Conservation (phyloP, 139 green algal species). For the Haematococcus lacustris region DNA sequence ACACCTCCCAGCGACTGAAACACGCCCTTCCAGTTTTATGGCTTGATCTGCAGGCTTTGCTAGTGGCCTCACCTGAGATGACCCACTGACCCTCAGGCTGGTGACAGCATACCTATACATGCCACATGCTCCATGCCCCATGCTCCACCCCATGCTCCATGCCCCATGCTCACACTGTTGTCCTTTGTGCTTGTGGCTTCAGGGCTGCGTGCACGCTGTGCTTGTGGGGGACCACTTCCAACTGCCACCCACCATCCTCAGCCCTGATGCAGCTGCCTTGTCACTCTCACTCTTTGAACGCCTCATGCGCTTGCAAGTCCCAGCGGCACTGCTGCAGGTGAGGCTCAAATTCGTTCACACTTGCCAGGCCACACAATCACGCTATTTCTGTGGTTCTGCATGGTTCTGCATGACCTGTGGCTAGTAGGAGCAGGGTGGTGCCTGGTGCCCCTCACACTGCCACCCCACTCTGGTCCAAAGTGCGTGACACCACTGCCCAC, state of each 20-base stretch:
- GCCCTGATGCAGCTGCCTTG: constrained; percentile 31
- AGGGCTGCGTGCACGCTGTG: constrained; percentile 26
- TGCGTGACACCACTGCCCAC: not conserved
- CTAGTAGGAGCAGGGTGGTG: no score
- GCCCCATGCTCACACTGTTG: no score
- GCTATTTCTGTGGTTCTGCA: no score
- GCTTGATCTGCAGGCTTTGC: no score
- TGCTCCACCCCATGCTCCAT: no score
- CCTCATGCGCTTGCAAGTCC: constrained; percentile 26
- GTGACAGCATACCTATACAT: no score
- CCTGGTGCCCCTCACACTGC: no score
- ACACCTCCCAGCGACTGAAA: no score
- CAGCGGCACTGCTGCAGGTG: constrained; percentile 43
- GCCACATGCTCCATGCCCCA: no score
- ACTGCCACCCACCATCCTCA: constrained; percentile 68
- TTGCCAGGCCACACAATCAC: no score
- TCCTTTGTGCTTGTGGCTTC: not conserved
- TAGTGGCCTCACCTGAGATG: not conserved
- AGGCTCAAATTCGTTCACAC: not conserved
- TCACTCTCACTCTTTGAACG: constrained; percentile 70
- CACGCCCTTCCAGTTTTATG: no score
- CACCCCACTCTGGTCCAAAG: not conserved
- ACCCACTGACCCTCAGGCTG: not conserved
- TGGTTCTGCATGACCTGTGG: not conserved
- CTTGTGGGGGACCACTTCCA: constrained; percentile 81